Evolutionary conservation across 2,329 filamentous ascomycete genomes (phyloP), one percentile per base, ranked within the genome.

Genomic region (Colletotrichum limetticola): DNA sequence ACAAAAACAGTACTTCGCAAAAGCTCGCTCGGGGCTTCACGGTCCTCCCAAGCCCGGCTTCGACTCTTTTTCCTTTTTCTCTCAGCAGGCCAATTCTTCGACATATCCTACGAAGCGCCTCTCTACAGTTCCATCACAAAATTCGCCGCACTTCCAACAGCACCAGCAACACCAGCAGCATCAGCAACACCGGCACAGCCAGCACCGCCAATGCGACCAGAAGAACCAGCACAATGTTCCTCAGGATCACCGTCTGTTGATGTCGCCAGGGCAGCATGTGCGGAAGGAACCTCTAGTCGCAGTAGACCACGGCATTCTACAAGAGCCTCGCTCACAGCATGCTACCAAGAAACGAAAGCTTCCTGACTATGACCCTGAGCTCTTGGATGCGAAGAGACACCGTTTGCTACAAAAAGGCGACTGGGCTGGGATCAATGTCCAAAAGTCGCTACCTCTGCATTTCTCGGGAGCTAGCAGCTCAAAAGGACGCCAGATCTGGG

Each of bases 1-100:
- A 19, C 84, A 85, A 74, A 82, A 80, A 57, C 75, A 81, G 65
- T 80, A 82, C 66, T 85, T 85, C 74, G 83, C 83, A 22, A 82
- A 80, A 67, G 78, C 78, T 5, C 81, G 62, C 12, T 42, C 52
- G 7, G 59, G 52, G 16, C n/a, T 49, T 35, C 37, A 28, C 6
- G 58, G 35, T 24, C n/a, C 30, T 22, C 62, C 53, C 4, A 61
- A 46, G 19, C 46, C 68, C 16, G 58, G 9, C 9, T n/a, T 52
- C 4, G 28, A 53, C 6, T 52, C 66, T 12, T 53, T 57, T 80
- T 82, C 65, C 49, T 82, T 28, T 80, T 80, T 11, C 77, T 77
- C 66, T 78, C 35, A 53, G 5, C 59, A 49, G n/a, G 46, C 49
- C 24, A 22, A 49, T 14, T 24, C 35, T 35, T 14, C n/a, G 24